Evolutionary conservation across 176 grass and related monocot genomes (phyloP), one percentile per base, ranked within the genome.

Genomic region (Triticum aestivum): DNA sequence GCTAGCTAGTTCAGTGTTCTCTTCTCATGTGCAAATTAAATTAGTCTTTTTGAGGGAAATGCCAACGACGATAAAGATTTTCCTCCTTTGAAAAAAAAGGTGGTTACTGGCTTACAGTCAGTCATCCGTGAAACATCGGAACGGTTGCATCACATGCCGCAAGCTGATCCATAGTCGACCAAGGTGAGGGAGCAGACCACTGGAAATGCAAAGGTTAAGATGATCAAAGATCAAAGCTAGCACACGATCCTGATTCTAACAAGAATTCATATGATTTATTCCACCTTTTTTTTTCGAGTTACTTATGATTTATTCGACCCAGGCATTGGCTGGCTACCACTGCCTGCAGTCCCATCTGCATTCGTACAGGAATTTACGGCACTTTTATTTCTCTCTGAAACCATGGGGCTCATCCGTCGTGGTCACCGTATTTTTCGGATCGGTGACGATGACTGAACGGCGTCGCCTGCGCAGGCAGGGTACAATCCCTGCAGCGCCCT

Each of bases 151-250:
- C 45, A 69, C 47, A 27, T 11, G n/a, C 82, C 67, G 26, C 45
- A 85, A 69, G 37, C 17, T 7, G 13, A 84, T 73, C 12, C 23
- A 65, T 29, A 3, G n/a, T 18, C 29, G 78, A 61, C 83, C 62
- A 24, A 77, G 75, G 63, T 71, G 83, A 68, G 11, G 10, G 65
- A 39, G 11, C 33, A 21, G 24, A 34, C 18, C 51, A 44, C 66
- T 75, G 76, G 2, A 75, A 80, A 75, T 49, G 75, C 62, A 38
- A 67, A 66, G 65, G 61, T 42, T 17, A 17, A 67, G 83, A 67
- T 41, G 76, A 84, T 76, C 59, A 90, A 79, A 70, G 84, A 87
- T 24, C 75, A 79, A 87, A 79, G 83, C 15, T 18, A 18, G 85
- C 59, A 20, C 35, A 73, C 73, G 56, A 38, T 84, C 17, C 81